Evolutionary conservation across 768 basidiomycete genomes (phyloP), one percentile per base, ranked within the genome.

Genomic region (Psilocybe cyanescens): DNA sequence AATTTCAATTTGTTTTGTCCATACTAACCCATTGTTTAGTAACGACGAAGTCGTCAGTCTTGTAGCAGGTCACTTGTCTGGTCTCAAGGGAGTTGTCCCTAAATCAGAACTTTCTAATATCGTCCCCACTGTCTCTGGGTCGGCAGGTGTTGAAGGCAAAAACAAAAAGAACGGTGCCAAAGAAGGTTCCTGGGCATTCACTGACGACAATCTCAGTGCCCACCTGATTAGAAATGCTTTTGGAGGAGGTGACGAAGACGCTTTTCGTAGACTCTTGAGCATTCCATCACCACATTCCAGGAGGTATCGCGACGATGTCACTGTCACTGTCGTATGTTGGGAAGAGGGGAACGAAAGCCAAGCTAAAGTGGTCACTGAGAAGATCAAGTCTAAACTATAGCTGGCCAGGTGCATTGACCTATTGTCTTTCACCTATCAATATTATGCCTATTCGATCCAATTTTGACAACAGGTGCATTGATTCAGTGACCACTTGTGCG

Each of bases 211-310:
- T 67, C 69, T 92, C 58, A 83, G 89, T 62, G 86, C 90, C 41
- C 95, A 96, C 74, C 77, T 97, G 16, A 93, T 96, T 59, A 82
- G 94, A 63, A 97, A 97, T 70, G 92, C 94, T n/a, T 86, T 95
- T 61, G 93, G 93, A n/a, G 94, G 95, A 31, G 91, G 85, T 2
- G 84, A 95, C 69, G 79, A 83, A 57, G 69, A 59, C 50, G 74
- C 75, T 53, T 79, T 96, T 60, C 81, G 86, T 53, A 81, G 77
- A 70, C 62, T 86, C 58, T 75, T 95, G 69, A 94, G 92, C 72
- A 94, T 96, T 48, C 92, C 94, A n/a, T 80, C 91, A 4, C 92
- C 92, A 14, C 75, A 85, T 64, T 87, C 93, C 29, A 80, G 94
- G 67, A 80, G 89, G 57, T 91, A 86, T 71, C 81, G 94, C 47